Base-by-base conservation (phyloP, 768 basidiomycete genomes). In the Trametes cubensis region DNA sequence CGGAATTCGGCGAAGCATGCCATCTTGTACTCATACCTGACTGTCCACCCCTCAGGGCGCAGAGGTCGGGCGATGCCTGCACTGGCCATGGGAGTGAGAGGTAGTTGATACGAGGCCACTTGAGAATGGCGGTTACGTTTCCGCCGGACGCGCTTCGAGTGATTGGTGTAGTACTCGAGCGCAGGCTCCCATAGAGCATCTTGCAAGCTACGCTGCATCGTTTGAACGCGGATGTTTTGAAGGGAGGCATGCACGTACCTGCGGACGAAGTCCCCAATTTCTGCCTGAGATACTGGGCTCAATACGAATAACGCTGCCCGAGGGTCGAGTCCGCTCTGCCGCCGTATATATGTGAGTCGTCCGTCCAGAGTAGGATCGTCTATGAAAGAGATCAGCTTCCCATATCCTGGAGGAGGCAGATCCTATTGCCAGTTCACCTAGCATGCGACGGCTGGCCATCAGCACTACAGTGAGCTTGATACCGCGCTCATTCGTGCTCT, bases 1-100 rank as follows among this genome's bases (percentile, higher is more conserved):
- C 95, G 78, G 70, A 98, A 94, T 74, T 99, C 96, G 0, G 96
- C 94, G 73, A 98, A 98, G 67, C 90, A 89, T 0, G 90, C 97
- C 83, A 95, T 91, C 76, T 98, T 99, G 80, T 94, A 98, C 72
- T 98, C 95, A 70, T 98, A 98, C 30, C 97, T 80, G 20, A 96
- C 94, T 0, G 91, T 93, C 96, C 95, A 99, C 0, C 95, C 95
- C 73, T 93, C 88, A 0, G 89, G 84, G 28, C 90, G 80, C 5
- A 97, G 77, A 18, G 87, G 84, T 1, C 82, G 73, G 20, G 83
- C 72, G 42, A 73, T 72, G 15, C 77, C 64, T 21, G 74, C 60
- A 20, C 67, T 38, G 6, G 80, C 83, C 8, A 81, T 59, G 3
- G 82, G 80, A 21, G 79, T 74, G n/a, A 80, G 67, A 4, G 84